These are phyloP conservation scores for Fusarium piperis DNA, from an alignment of 2,329 filamentous ascomycete genomes.

Conservation along the genomic window DNA sequence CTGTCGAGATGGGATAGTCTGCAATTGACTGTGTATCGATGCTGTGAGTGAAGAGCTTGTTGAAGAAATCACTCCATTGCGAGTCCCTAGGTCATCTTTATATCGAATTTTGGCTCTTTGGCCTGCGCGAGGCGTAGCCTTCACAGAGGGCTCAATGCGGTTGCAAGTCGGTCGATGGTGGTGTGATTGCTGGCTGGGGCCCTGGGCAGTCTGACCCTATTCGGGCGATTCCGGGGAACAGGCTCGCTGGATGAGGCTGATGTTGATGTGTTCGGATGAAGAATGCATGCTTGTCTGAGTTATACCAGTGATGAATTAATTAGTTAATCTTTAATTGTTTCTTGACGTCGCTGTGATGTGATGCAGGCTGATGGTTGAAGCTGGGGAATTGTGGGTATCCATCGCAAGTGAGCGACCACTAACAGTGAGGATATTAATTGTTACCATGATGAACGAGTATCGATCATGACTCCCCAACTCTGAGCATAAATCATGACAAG, in stretches of 20 bases:
- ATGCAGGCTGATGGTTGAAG: slow-evolving; percentile 2
- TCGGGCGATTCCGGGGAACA: slow-evolving; percentile 35
- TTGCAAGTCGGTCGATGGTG: slow-evolving; percentile 35
- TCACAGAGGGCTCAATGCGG: not conserved
- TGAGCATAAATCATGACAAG: not conserved
- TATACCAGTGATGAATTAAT: not conserved
- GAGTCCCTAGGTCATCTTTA: not conserved
- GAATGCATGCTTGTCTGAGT: not conserved
- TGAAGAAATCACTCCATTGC: slow-evolving; percentile 24
- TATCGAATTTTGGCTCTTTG: not conserved
- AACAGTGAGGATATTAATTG: not conserved
- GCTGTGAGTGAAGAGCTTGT: slow-evolving; percentile 5
- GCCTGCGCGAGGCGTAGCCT: slow-evolving; percentile 23
- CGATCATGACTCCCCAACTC: not conserved
- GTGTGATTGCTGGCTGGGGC: slow-evolving; percentile 28
- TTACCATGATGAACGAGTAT: not conserved
- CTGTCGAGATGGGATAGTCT: not conserved
- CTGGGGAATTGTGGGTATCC: not conserved
- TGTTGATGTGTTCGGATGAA: not conserved
- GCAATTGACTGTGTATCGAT: slow-evolving; percentile 5
- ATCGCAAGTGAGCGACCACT: not conserved
- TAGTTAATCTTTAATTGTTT: not conserved
- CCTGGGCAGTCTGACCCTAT: slow-evolving; percentile 36
- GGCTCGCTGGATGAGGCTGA: slow-evolving; percentile 1
- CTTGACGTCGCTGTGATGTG: not conserved